Percentiles rank a stretch among this genome's conserved stretches.
Evolutionary conservation across 139 green algal species (phyloP).

Genomic region (Yamagishiella unicocca): DNA sequence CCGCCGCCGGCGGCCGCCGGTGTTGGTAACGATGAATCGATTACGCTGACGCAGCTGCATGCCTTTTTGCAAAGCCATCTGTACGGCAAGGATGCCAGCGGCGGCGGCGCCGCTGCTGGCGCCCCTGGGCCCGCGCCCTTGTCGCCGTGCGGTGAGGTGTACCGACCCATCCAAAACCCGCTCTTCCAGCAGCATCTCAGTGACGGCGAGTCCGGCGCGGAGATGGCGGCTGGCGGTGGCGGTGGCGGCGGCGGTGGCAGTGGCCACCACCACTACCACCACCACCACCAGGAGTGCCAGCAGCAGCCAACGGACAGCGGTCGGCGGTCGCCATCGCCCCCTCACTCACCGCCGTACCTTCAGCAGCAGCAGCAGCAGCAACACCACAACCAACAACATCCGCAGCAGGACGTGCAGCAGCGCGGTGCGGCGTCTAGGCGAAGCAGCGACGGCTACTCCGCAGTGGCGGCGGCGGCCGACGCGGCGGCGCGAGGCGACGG

Average conservation of each 20-base stretch:
- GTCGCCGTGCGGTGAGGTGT: neutral
- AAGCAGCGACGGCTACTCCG: neutral
- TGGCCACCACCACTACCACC: neutral
- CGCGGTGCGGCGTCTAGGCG: neutral
- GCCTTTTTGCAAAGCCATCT: neutral
- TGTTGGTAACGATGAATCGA: neutral
- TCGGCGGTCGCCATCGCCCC: no score
- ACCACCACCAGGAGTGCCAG: neutral
- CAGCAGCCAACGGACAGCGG: no score
- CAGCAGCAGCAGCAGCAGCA: neutral
- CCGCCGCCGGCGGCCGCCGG: neutral
- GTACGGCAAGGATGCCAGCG: neutral
- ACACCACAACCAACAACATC: neutral
- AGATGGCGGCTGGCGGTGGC: neutral
- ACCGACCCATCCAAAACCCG: slow-evolving; percentile 34
- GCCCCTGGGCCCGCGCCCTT: neutral
- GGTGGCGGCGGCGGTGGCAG: no score
- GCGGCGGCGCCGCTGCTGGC: neutral
- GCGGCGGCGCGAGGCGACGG: neutral
- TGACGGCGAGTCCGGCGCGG: neutral
- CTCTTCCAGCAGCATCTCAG: neutral
- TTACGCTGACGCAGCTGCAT: slow-evolving; percentile 17
- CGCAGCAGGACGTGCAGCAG: neutral
- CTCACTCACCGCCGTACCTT: neutral
- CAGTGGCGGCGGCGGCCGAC: neutral